Evolutionary conservation across 179 eudicot species (phyloP).

Genomic region (Patellifolia procumbens): DNA sequence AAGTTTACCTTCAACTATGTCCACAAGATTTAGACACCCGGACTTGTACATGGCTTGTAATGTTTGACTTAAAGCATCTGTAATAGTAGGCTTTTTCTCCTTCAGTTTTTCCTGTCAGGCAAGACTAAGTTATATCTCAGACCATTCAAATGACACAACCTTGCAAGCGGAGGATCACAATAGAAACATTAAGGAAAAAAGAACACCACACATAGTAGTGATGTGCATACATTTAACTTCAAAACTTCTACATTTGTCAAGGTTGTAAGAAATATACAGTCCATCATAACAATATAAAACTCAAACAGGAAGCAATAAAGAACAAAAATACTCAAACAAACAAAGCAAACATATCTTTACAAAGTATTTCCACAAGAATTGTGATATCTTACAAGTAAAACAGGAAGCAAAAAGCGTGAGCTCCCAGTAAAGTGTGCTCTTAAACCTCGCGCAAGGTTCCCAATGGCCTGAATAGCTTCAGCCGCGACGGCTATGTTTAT

Average conservation of each 20-base stretch:
- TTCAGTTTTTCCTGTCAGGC: constrained; percentile 85
- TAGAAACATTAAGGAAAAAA: not conserved
- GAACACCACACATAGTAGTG: not conserved
- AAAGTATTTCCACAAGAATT: not conserved
- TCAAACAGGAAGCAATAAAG: not conserved
- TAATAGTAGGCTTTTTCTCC: constrained; percentile 86
- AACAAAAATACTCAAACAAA: not conserved
- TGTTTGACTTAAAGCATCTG: constrained; percentile 84
- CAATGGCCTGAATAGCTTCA: constrained; percentile 96
- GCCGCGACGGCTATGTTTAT: constrained; percentile 94
- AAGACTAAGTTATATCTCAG: constrained; percentile 10
- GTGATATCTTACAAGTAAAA: constrained; percentile 71
- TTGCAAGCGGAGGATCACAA: not conserved
- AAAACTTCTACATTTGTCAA: not conserved
- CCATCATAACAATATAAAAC: not conserved
- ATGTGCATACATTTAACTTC: not conserved
- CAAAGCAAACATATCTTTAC: not conserved
- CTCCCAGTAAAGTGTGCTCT: constrained; percentile 79
- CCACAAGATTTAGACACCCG: constrained; percentile 87
- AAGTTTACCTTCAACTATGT: constrained; percentile 76
- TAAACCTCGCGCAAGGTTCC: constrained; percentile 90
- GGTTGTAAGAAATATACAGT: not conserved
- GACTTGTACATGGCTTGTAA: constrained; percentile 96
- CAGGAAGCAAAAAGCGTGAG: constrained; percentile 85
- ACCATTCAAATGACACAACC: constrained; percentile 11